Base-by-base conservation (phyloP, 2,329 filamentous ascomycete species). In the Pseudopithomyces maydicus region DNA sequence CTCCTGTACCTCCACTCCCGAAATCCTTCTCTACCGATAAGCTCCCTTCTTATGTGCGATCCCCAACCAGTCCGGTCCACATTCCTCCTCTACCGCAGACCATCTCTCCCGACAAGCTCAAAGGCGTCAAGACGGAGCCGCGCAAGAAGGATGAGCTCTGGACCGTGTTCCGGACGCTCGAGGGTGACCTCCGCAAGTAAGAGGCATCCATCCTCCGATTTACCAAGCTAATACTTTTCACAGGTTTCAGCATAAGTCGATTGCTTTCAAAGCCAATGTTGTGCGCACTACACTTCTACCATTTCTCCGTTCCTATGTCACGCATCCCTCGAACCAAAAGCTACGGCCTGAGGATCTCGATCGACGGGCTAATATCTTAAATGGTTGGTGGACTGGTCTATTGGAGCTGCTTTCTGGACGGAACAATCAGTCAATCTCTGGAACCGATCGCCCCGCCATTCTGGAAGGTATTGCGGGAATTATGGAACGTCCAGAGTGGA, bases 401-500 rank as follows among this genome's bases (percentile, higher is more conserved):
- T 78, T 97, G 54, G 92, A 95, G 57, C 87, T 96, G 80, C 84
- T 97, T 22, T 88, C 92, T 63, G 90, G 89, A 32, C 84, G 85
- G 59, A 85, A 88, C 70, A 88, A 88, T 54, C 89, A 92, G 67
- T 88, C 90, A 2, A 88, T 97, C 14, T 88, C 91, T 1, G 91
- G 91, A 11, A 88, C 91, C n/a, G 93, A 97, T 69, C 84, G 92
- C 32, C 91, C 92, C 0, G 84, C 87, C 2, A 86, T 96, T 42
- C 83, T 96, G 32, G 92, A 97, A 70, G 90, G 87, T 5, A 84
- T 90, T 20, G 87, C 89, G 47, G 85, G 89, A 52, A 87, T 97
- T 70, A 96, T 97, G 92, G 89, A 90, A 76, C 85, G 93, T 45
- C 87, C 89, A 0, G 93, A 97, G 77, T 97, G 93, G 93, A 87